A percentile compares a stretch with the other conserved stretches of the same genome.
Conservation (phyloP, 805 yeast species). For the Kluyveromyces aestuarii region DNA sequence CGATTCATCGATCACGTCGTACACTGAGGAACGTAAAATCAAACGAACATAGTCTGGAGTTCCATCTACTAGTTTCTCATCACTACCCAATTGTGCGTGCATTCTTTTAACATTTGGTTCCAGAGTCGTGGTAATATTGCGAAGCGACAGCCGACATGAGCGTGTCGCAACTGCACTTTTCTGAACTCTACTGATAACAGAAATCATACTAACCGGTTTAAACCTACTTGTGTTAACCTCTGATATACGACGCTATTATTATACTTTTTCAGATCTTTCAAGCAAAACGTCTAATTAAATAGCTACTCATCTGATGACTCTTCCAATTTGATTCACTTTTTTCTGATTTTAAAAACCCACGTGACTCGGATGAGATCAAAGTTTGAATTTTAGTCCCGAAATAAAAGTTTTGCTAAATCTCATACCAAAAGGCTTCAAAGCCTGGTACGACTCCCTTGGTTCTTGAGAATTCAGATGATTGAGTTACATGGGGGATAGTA, state of each 20-base stretch:
- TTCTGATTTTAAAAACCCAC: not conserved
- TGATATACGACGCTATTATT: too few species aligned
- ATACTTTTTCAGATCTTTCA: too few species aligned
- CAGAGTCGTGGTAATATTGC: not conserved
- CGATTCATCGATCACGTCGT: conserved; percentile 88
- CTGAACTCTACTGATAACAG: not conserved
- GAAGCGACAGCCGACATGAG: not conserved
- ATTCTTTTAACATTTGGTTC: conserved; percentile 11
- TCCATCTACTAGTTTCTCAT: conserved; percentile 51
- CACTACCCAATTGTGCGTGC: conserved; percentile 24
- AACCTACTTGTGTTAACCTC: too few species aligned
- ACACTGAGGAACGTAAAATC: conserved; percentile 85
- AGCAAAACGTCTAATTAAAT: too few species aligned
- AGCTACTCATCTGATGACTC: not conserved
- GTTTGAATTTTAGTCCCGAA: too few species aligned
- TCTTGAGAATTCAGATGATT: too few species aligned
- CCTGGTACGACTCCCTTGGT: too few species aligned
- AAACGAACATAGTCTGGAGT: conserved; percentile 90
- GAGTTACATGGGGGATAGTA: too few species aligned
- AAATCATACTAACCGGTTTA: not conserved
- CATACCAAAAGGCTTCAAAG: too few species aligned
- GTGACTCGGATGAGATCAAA: not conserved
- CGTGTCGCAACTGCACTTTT: not conserved
- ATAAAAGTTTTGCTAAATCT: too few species aligned
- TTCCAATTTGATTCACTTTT: not conserved